Base-by-base conservation (phyloP, 495 filamentous ascomycete species). In the Saxispiralis lemnorum region DNA sequence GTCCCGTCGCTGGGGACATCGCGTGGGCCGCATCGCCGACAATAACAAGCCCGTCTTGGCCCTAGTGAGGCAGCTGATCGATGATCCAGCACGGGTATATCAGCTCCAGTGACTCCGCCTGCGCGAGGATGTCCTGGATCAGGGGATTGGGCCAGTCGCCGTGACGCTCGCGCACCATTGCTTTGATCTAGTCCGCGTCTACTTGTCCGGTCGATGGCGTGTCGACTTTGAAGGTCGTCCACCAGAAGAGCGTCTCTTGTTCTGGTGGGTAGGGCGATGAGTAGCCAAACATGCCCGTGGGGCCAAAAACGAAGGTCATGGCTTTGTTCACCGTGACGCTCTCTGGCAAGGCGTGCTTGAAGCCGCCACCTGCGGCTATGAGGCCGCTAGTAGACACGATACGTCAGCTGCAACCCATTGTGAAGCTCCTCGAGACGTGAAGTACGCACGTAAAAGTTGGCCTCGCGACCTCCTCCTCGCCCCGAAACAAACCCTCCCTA, bases 281-380 rank as follows among this genome's bases (percentile, higher is more conserved):
- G 47, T 75, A 76, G 6, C 72, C 72, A 51, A 76, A 75, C 59
- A 75, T 73, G 1, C 71, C 71, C 35, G 69, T 69, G 18, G 62
- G 56, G 4, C 71, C 68, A 43, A 70, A 66, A 7, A 64, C 56
- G 39, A 76, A 63, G 44, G 63, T 65, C 67, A 73, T 72, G 1
- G 59, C n/a, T 59, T 35, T 46, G 47, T n/a, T 66, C 64, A 5
- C 55, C 45, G n/a, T 48, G 45, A 13, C 56, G 46, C 2, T 51
- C 48, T 18, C 44, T 40, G 1, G 49, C 35, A 21, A 59, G 51
- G 15, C 58, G 52, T 21, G 56, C 45, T 20, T 62, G 51, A 14
- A 72, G 54, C 71, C 71, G 16, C 72, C 71, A 6, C 75, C 58
- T 2, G 70, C 69, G n/a, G 65, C 57, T 34, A 69, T 58, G 41